Conservation (phyloP, 2,329 filamentous ascomycete species). For the Cordyceps cicadae region DNA sequence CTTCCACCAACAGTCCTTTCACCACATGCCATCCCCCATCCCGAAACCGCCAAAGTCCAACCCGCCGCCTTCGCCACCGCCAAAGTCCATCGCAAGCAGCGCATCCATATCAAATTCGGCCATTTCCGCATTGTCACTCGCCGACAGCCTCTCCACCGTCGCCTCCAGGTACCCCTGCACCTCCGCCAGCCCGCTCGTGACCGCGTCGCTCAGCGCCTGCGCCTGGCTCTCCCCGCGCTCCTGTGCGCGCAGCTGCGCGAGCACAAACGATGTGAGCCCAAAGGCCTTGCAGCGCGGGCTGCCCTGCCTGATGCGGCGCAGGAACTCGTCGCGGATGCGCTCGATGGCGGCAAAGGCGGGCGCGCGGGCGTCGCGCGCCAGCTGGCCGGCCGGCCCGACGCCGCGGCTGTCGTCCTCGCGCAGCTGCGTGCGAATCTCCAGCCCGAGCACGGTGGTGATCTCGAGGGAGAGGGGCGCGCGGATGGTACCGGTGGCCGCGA, state of each 20-base stretch:
- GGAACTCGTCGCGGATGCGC: not conserved
- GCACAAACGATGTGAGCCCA: not conserved
- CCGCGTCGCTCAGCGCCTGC: not conserved
- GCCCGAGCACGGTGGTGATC: conserved; percentile 4
- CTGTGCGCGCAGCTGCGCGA: not conserved
- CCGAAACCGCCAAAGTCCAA: not conserved
- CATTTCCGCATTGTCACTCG: not conserved
- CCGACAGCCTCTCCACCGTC: not conserved
- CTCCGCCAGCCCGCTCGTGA: not conserved
- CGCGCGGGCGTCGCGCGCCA: not conserved
- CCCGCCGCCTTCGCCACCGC: not conserved
- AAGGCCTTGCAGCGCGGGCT: conserved; percentile 2
- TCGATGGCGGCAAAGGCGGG: not conserved
- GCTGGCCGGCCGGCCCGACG: not conserved
- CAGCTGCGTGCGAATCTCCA: conserved; percentile 3
- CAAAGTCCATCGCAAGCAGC: conserved; percentile 1
- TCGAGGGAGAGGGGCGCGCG: conserved; percentile 2
- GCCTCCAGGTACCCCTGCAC: not conserved
- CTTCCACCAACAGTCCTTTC: not conserved
- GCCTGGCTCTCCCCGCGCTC: not conserved
- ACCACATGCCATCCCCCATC: not conserved
- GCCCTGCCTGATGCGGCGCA: not conserved
- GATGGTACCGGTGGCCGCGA: not conserved
- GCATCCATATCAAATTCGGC: conserved; percentile 3
- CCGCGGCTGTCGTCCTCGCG: not conserved